Base-by-base conservation (phyloP, 2,329 filamentous ascomycete genomes). In the Coniochaeta hoffmannii region DNA sequence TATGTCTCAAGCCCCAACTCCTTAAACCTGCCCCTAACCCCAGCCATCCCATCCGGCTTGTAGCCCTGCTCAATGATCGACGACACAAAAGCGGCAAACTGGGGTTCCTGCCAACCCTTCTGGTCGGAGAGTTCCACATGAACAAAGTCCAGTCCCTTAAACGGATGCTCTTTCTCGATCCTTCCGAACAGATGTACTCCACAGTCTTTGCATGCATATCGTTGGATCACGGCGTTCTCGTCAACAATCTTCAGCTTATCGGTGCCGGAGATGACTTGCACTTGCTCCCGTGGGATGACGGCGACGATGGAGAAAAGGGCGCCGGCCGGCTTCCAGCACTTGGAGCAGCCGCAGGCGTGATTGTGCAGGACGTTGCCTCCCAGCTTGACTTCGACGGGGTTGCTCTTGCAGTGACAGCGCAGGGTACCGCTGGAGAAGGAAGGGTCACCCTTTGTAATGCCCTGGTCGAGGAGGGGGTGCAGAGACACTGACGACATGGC, bases 281-380 rank as follows among this genome's bases (percentile, higher is more conserved):
- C 58, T 53, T 80, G 73, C 53, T 80, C 77, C 8, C 69, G 66
- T 6, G 85, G 78, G 2, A 87, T 69, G 54, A 88, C 85, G 56
- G 72, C 84, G 50, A 88, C 76, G 61, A 88, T 64, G 58, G 80
- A 80, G 75, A 88, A 88, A 58, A 88, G 77, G 0, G 83, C 76
- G 30, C 81, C 81, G 2, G 69, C 56, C 5, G 85, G 85, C 69
- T 87, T 88, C 83, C 83, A 88, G 78, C 85, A 88, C 68, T 87
- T 85, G 55, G 83, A 86, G 71, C 85, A 88, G 59, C 85, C 85
- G 69, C 85, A 88, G 55, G 82, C 83, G 70, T 88, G 85, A 74
- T 88, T 87, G 74, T 87, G 83, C 1, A 76, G 72, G 55, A 88
- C 79, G 62, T 87, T 81, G 65, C 78, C 72, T 56, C 63, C 67